These are phyloP conservation scores for Malassezia obtusa DNA, from an alignment of 1,284 basidiomycete genomes.

Conservation along the genomic window DNA sequence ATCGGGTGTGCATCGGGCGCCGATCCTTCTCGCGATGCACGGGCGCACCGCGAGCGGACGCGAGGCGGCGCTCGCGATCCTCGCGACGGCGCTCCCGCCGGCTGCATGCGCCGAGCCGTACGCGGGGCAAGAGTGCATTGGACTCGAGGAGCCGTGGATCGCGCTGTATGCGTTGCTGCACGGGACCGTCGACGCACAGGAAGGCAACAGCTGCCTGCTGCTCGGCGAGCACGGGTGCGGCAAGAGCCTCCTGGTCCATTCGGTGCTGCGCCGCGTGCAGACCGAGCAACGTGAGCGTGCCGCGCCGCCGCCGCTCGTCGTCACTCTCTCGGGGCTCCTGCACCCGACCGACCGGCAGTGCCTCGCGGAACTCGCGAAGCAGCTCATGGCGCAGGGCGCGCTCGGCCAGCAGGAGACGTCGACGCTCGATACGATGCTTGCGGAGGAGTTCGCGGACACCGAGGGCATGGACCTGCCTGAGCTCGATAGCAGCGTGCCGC, in stretches of 20 bases:
- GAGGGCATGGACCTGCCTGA: slow-evolving; percentile 12
- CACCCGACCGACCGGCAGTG: slow-evolving; percentile 37
- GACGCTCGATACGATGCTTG: neutral
- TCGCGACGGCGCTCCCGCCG: slow-evolving; percentile 6
- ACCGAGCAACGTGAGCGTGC: neutral
- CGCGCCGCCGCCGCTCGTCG: slow-evolving; percentile 10
- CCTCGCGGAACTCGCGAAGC: slow-evolving; percentile 39
- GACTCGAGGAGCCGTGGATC: slow-evolving; percentile 26
- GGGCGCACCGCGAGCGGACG: neutral
- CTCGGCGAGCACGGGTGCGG: slow-evolving; percentile 35
- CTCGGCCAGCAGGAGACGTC: slow-evolving; percentile 17
- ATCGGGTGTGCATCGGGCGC: neutral
- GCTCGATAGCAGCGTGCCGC: neutral
- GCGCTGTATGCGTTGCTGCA: slow-evolving; percentile 24
- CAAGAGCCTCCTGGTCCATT: slow-evolving; percentile 30
- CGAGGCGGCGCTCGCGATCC: slow-evolving; percentile 3
- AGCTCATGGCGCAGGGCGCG: slow-evolving; percentile 37
- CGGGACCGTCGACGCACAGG: slow-evolving; percentile 23
- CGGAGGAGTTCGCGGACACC: neutral
- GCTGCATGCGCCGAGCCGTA: slow-evolving; percentile 10
- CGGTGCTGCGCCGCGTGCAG: slow-evolving; percentile 21
- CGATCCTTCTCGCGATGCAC: neutral
- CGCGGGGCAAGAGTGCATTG: slow-evolving; percentile 25
- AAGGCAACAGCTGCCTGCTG: slow-evolving; percentile 41
- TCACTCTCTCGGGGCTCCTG: slow-evolving; percentile 26